Evolutionary conservation across 805 yeast genomes (phyloP), one percentile per base, ranked within the genome.

Genomic region (Saturnispora dispora): DNA sequence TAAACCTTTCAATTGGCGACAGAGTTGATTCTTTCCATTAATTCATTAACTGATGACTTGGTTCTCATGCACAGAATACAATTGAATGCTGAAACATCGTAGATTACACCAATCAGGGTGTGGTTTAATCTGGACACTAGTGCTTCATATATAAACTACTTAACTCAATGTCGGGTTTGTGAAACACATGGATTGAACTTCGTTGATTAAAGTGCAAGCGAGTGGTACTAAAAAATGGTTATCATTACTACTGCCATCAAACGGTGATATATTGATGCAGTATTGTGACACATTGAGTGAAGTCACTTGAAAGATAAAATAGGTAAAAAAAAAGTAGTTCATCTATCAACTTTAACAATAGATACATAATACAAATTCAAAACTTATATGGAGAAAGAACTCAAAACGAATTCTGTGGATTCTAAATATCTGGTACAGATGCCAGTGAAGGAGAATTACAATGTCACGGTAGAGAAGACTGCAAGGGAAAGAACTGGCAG

Each of bases 401-500:
- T 23, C 27, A 23, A 40, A 15, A 22, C 11, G 10, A 15, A 23
- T 23, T 15, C 17, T 17, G 18, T 23, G 9, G 44, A 23, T 30
- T 17, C 45, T n/a, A 52, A 46, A 41, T 50, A 33, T 27, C 40
- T 52, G 18, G 35, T 54, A 11, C 51, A 52, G 13, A 32, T 48
- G 10, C 46, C 46, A 17, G 55, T 53, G 11, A 48, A 48, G 11
- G 52, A 53, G 7, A 57, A 52, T 23, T 33, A 28, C 23, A 33
- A 44, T 15, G 55, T 56, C 17, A 23, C 32, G 13, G 66, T 71
- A 48, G 54, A 47, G 6, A 68, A 66, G 51, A 62, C 72, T 2
- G 58, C 52, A 4, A 54, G 46, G 4, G 68, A 83, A 15, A 66
- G 88, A 46, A 75, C 70, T 6, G 89, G 89, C 2, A 65, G 88